These are phyloP conservation scores for Penicillium simplicissimum DNA, from an alignment of 495 filamentous ascomycete species.

Conservation along the genomic window DNA sequence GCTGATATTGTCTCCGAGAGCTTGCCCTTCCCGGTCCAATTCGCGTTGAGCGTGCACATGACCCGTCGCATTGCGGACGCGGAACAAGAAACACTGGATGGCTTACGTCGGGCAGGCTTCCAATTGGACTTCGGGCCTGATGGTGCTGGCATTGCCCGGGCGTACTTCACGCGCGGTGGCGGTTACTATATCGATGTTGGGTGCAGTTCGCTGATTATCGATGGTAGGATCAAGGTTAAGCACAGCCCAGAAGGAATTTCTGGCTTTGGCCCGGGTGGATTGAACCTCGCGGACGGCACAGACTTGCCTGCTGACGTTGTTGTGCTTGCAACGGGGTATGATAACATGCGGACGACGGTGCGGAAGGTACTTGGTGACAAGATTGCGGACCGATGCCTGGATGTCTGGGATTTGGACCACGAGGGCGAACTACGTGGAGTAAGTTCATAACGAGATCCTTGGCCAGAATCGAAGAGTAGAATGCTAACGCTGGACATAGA, in stretches of 20 bases:
- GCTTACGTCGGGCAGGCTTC: conserved; percentile 67
- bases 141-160: conserved; percentile 62
- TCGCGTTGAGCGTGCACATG: conserved; percentile 53
- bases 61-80: conserved; percentile 47
- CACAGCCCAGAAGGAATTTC: conserved; percentile 63
- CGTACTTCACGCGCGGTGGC: conserved; percentile 72
- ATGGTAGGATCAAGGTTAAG: conserved; percentile 74
- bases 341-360: conserved; percentile 69
- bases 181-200: conserved; percentile 82
- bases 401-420: conserved; percentile 79
- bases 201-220: conserved; percentile 68
- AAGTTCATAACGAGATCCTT: background rate
- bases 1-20: conserved; percentile 59
- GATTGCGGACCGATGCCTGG: conserved; percentile 61
- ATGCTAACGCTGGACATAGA: conserved; percentile 35
- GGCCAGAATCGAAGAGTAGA: too few species aligned
- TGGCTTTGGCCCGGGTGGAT: conserved; percentile 50
- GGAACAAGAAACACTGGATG: conserved; percentile 59
- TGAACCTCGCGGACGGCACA: conserved; percentile 65
- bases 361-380: conserved; percentile 67
- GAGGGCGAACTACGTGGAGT: conserved; percentile 53
- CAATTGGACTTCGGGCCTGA: conserved; percentile 65
- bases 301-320: conserved; percentile 73
- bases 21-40: conserved; percentile 58
- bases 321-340: conserved; percentile 79